A percentile compares a stretch with the other conserved stretches of the same genome.
These are phyloP conservation scores for Suillus paluster DNA, from an alignment of 768 basidiomycete species.

Conservation along the genomic window DNA sequence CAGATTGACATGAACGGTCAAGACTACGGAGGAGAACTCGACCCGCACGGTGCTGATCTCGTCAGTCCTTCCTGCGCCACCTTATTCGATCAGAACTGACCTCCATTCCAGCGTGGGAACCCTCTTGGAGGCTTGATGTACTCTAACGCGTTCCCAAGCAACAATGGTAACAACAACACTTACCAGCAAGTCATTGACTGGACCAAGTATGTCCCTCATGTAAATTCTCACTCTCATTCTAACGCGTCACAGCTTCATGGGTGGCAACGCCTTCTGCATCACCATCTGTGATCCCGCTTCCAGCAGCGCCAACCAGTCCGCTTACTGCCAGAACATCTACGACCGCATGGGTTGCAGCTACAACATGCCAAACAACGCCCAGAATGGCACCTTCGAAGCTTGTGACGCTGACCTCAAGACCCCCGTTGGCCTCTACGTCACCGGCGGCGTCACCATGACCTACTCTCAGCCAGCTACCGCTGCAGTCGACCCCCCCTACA, in stretches of 20 bases:
- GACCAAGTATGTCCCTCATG: slow-evolving; percentile 51
- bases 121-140: slow-evolving; percentile 75
- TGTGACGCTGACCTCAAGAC: slow-evolving; percentile 71
- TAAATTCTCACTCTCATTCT: neutral
- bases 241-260: slow-evolving; percentile 64
- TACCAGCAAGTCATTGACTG: slow-evolving; percentile 66
- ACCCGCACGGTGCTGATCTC: slow-evolving; percentile 74
- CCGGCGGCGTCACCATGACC: slow-evolving; percentile 45
- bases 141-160: slow-evolving; percentile 56
- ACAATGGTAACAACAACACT: slow-evolving; percentile 42
- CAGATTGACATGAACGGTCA: slow-evolving; percentile 50
- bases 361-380: slow-evolving; percentile 71
- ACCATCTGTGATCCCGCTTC: slow-evolving; percentile 69
- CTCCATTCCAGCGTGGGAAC: slow-evolving; percentile 65
- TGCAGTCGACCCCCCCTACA: slow-evolving; percentile 43
- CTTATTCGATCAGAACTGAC: slow-evolving; percentile 15
- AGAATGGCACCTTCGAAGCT: slow-evolving; percentile 61
- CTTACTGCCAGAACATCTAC: slow-evolving; percentile 71
- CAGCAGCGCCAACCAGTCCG: slow-evolving; percentile 41
- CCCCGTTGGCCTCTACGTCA: slow-evolving; percentile 57
- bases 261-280: slow-evolving; percentile 63
- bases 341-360: slow-evolving; percentile 75
- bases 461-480: slow-evolving; percentile 46
- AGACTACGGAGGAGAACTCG: slow-evolving; percentile 80
- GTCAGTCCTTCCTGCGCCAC: slow-evolving; percentile 29